These are phyloP conservation scores for Dendrobium officinale DNA, from an alignment of 106 monocot species.

Conservation along the genomic window DNA sequence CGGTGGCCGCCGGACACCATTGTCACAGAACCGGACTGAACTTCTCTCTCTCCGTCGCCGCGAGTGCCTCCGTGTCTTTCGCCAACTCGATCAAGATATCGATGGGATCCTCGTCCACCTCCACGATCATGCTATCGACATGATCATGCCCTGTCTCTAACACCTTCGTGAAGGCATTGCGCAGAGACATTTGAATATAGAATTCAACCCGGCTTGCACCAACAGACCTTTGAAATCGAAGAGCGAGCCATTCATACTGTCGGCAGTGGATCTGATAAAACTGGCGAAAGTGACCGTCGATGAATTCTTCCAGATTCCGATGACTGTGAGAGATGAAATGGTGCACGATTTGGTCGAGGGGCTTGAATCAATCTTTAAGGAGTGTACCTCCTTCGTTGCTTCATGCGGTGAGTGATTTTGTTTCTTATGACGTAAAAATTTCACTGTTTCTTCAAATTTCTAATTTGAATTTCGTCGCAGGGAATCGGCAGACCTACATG, in stretches of 20 bases:
- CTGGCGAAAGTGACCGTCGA: slow-evolving; percentile 68
- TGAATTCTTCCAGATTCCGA: slow-evolving; percentile 80
- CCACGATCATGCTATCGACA: too few species aligned
- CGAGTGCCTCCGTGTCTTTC: too few species aligned
- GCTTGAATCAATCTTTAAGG: slow-evolving; percentile 52
- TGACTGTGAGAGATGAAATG: slow-evolving; percentile 49
- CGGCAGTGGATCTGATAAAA: slow-evolving; percentile 69
- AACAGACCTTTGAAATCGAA: slow-evolving; percentile 29
- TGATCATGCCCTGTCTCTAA: too few species aligned
- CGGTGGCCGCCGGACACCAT: too few species aligned
- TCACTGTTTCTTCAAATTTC: not conserved
- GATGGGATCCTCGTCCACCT: too few species aligned
- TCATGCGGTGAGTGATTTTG: slow-evolving; percentile 52
- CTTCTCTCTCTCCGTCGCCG: too few species aligned
- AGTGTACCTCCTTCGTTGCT: slow-evolving; percentile 66
- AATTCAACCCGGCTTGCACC: too few species aligned
- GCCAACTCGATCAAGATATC: too few species aligned
- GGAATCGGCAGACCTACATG: slow-evolving; percentile 68
- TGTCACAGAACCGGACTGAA: too few species aligned
- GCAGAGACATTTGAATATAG: too few species aligned
- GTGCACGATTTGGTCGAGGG: slow-evolving; percentile 62
- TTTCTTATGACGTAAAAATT: not conserved
- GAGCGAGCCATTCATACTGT: slow-evolving; percentile 53
- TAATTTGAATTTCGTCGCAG: slow-evolving; percentile 17
- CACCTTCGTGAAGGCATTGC: too few species aligned